Evolutionary conservation across 2,329 filamentous ascomycete species (phyloP).

Genomic region (Truncatella angustata): DNA sequence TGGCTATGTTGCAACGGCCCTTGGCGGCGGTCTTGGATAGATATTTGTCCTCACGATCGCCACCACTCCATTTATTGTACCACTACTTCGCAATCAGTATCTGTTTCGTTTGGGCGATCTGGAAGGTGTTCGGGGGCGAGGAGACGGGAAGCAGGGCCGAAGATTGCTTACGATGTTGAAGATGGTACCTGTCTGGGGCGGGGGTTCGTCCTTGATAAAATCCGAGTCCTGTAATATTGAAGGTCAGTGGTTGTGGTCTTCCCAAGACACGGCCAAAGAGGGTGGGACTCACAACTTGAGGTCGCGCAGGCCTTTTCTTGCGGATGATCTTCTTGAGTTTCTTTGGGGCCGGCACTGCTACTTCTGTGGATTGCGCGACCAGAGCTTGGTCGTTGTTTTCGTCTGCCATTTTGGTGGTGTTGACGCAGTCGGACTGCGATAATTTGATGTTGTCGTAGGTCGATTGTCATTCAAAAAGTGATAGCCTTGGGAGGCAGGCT

Average conservation of each 20-base stretch:
- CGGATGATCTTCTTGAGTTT: constrained; percentile 91
- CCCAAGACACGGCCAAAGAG: no score
- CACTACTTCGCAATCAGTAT: no score
- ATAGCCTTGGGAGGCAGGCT: background rate
- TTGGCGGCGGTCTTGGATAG: constrained; percentile 78
- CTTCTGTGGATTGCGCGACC: constrained; percentile 34
- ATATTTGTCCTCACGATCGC: constrained; percentile 92
- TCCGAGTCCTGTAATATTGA: no score
- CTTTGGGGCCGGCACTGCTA: constrained; percentile 46
- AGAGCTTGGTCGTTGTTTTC: constrained; percentile 26
- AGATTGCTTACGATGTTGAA: no score
- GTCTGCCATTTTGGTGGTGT: constrained; percentile 24
- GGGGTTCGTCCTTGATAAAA: constrained; percentile 77
- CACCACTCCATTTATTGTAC: constrained; percentile 98
- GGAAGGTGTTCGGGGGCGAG: no score
- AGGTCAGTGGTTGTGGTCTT: no score
- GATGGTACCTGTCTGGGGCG: constrained; percentile 88
- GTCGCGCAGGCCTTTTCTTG: constrained; percentile 81
- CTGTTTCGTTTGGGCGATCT: constrained; percentile 55
- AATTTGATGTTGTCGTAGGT: no score
- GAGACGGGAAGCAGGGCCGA: background rate
- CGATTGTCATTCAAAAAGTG: background rate
- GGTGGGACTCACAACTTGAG: no score
- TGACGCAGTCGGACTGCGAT: no score
- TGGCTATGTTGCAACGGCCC: constrained; percentile 81